A percentile compares a stretch with the other conserved stretches of the same genome.
Conservation (phyloP, 2,329 filamentous ascomycete species). For the Microsporum canis region DNA sequence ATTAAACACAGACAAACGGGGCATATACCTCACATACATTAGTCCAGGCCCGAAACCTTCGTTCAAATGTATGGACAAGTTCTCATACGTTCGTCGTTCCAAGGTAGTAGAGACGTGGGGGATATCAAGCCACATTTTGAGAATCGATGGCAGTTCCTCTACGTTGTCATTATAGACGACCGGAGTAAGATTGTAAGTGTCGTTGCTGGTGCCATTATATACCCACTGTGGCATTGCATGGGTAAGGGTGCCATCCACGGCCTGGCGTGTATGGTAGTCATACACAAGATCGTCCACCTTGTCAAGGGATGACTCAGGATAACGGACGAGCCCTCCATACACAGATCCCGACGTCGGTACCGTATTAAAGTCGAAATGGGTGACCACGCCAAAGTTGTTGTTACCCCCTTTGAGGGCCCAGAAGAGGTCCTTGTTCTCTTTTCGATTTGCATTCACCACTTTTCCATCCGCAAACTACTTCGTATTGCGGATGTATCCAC, state of each 20-base stretch:
- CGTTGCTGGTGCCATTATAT: constrained; percentile 2
- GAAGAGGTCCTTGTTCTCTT: constrained; percentile 36
- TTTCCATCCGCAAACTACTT: constrained; percentile 34
- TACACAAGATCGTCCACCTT: constrained; percentile 3
- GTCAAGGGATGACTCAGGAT: constrained; percentile 3
- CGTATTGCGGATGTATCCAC: constrained; percentile 26
- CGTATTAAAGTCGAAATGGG: constrained; percentile 35
- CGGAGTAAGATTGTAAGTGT: background rate
- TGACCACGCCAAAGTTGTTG: constrained; percentile 32
- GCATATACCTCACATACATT: constrained; percentile 4
- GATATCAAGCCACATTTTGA: constrained; percentile 6
- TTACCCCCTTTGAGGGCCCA: constrained; percentile 40
- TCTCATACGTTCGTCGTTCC: background rate
- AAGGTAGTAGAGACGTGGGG: constrained; percentile 1
- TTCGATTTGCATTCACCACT: constrained; percentile 26
- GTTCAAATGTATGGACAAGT: constrained; percentile 6
- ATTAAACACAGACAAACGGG: background rate
- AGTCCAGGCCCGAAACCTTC: constrained; percentile 1
- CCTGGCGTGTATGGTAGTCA: constrained; percentile 7
- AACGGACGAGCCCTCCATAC: constrained; percentile 5
- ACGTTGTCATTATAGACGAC: constrained; percentile 6
- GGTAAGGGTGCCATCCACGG: constrained; percentile 3
- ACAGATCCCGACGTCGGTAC: background rate
- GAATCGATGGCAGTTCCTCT: constrained; percentile 1
- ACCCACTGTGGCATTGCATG: constrained; percentile 8